Percentiles rank a stretch among this genome's conserved stretches.
Conservation (phyloP, 2,329 filamentous ascomycete species). For the Thelonectria rubi region DNA sequence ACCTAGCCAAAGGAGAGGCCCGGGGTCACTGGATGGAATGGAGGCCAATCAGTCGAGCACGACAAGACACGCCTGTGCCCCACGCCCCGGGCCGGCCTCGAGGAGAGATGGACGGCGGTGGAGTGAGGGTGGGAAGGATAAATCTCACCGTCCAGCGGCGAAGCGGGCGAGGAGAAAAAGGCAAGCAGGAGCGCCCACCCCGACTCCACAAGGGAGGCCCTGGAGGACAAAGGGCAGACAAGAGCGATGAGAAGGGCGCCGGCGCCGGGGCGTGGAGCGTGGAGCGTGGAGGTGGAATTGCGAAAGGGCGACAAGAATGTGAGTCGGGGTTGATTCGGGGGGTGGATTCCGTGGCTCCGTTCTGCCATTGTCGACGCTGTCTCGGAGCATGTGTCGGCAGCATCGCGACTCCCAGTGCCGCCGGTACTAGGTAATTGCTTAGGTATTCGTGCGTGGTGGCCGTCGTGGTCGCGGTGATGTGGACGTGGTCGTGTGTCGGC, state of each 20-base stretch:
- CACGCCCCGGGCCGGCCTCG: constrained; percentile 41
- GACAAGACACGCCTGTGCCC: constrained; percentile 44
- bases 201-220: constrained; percentile 24
- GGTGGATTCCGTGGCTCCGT: constrained; percentile 19
- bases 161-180: constrained; percentile 36
- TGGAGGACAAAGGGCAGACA: constrained; percentile 6
- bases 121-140: constrained; percentile 37
- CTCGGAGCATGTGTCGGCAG: constrained; percentile 29
- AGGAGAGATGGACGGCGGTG: constrained; percentile 12
- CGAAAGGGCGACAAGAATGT: constrained; percentile 26
- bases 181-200: constrained; percentile 20
- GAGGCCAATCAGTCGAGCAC: constrained; percentile 48
- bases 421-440: too few species aligned
- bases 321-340: constrained; percentile 28
- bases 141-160: constrained; percentile 40
- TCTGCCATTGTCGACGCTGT: constrained; percentile 2
- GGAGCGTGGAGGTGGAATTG: not conserved
- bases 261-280: constrained; percentile 37
- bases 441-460: too few species aligned
- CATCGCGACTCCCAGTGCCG: not conserved
- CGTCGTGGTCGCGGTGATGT: not conserved
- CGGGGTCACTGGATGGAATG: constrained; percentile 40
- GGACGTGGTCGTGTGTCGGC: not conserved
- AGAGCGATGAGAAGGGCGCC: constrained; percentile 13
- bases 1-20: constrained; percentile 12